Evolutionary conservation across 169 alveolate genomes (phyloP).

Genomic region (Theileria orientalis): DNA sequence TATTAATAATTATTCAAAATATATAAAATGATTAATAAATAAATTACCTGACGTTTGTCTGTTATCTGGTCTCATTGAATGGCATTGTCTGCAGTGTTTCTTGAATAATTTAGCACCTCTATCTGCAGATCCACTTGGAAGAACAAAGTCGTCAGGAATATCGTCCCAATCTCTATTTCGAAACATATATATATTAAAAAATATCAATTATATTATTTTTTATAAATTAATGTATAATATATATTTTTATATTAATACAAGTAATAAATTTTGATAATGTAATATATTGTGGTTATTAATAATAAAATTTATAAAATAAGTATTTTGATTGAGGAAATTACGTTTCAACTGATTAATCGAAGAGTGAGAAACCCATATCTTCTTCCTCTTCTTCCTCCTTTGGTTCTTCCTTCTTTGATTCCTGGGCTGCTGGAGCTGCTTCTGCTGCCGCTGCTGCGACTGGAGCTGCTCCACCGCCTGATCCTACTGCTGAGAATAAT

Average conservation of each 20-base stretch:
- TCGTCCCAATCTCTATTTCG: constrained; percentile 47
- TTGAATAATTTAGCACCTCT: constrained; percentile 80
- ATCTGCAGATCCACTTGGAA: constrained; percentile 74
- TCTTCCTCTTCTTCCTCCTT: constrained; percentile 61
- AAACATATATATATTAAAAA: constrained; percentile 34
- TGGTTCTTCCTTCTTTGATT: constrained; percentile 47
- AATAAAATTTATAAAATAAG: background rate
- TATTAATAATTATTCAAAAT: background rate
- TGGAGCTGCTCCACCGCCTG: constrained; percentile 50
- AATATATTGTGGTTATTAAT: background rate
- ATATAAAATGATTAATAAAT: background rate
- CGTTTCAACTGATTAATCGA: too few relatives aligned
- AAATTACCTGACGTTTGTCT: constrained; percentile 66
- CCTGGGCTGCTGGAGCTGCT: constrained; percentile 59
- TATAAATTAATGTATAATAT: background rate
- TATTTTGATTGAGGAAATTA: too few relatives aligned
- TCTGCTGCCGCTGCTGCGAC: constrained; percentile 55
- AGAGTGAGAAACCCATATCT: constrained; percentile 72
- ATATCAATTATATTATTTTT: background rate
- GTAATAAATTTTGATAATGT: background rate
- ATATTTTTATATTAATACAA: background rate
- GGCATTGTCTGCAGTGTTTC: constrained; percentile 84
- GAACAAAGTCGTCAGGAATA: constrained; percentile 73
- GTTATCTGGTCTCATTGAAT: constrained; percentile 80
- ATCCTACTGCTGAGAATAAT: constrained; percentile 60